Percentiles rank a stretch among this genome's conserved stretches.
Evolutionary conservation across 2,329 filamentous ascomycete genomes (phyloP).

Genomic region (Colletotrichum sp.): DNA sequence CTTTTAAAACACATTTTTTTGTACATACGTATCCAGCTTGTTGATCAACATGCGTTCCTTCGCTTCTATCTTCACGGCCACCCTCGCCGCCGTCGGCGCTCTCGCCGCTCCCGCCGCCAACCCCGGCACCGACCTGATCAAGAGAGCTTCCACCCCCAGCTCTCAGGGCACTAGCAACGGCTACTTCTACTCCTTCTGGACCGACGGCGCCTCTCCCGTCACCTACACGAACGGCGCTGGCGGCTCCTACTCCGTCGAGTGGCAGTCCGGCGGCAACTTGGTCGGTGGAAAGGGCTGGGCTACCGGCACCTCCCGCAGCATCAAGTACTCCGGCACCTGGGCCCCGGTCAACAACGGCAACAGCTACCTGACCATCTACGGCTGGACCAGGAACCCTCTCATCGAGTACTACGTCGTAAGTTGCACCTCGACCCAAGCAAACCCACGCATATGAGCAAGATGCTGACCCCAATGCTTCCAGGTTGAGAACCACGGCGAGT

Average conservation of each 20-base stretch:
- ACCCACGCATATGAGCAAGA: neutral
- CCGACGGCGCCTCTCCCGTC: slow-evolving; percentile 41
- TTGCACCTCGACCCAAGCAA: neutral
- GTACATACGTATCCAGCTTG: neutral
- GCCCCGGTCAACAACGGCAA: slow-evolving; percentile 33
- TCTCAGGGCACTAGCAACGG: slow-evolving; percentile 34
- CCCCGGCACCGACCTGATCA: neutral
- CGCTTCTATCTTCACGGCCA: slow-evolving; percentile 12
- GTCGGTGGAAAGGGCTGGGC: slow-evolving; percentile 65
- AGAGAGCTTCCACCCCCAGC: slow-evolving; percentile 29
- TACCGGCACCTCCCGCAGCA: slow-evolving; percentile 46
- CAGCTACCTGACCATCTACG: slow-evolving; percentile 42
- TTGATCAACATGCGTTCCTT: slow-evolving; percentile 9
- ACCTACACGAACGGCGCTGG: slow-evolving; percentile 47
- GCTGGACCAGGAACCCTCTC: slow-evolving; percentile 38
- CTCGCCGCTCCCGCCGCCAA: slow-evolving; percentile 14
- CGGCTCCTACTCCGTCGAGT: slow-evolving; percentile 49
- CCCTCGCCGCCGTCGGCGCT: slow-evolving; percentile 13
- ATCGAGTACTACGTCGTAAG: slow-evolving; percentile 34
- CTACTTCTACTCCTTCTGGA: slow-evolving; percentile 52
- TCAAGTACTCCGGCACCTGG: slow-evolving; percentile 34
- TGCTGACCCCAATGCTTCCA: neutral
- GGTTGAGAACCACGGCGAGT: slow-evolving; percentile 40
- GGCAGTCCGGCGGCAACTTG: slow-evolving; percentile 55
- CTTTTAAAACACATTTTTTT: neutral